phyloP scores from a whole-genome alignment of 495 filamentous ascomycete genomes.

The Penicillium canescens region DNA sequence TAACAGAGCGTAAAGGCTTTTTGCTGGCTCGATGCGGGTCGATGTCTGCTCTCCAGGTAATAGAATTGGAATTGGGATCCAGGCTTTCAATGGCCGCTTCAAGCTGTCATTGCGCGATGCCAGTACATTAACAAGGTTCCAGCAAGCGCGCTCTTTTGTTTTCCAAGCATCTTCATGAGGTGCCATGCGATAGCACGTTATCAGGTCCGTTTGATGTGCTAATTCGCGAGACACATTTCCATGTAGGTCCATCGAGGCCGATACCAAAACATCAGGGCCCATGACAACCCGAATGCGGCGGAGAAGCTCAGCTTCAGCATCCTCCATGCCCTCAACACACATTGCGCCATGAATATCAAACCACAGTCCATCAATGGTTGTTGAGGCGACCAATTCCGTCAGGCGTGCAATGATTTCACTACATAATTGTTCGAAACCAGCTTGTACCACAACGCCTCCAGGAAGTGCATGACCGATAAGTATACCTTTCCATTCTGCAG shows the following conservation, averaged over 20 bases:
- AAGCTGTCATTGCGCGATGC: neutral
- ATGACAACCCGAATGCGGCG: slow-evolving; percentile 47
- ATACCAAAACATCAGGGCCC: slow-evolving; percentile 51
- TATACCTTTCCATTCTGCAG: slow-evolving; percentile 50
- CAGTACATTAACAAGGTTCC: slow-evolving; percentile 48
- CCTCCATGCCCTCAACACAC: slow-evolving; percentile 54
- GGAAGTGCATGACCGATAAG: slow-evolving; percentile 57
- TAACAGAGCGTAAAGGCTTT: slow-evolving; percentile 52
- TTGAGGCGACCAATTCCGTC: slow-evolving; percentile 27
- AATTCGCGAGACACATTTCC: slow-evolving; percentile 56
- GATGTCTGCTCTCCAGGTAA: slow-evolving; percentile 60
- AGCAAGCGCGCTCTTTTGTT: slow-evolving; percentile 56
- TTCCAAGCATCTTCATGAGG: slow-evolving; percentile 53
- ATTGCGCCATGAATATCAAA: slow-evolving; percentile 62
- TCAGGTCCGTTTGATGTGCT: slow-evolving; percentile 51
- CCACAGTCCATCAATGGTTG: slow-evolving; percentile 51
- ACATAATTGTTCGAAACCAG: slow-evolving; percentile 48
- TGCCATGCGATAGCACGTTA: slow-evolving; percentile 59
- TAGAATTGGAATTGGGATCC: slow-evolving; percentile 55
- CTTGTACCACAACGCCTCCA: slow-evolving; percentile 49
- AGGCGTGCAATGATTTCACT: slow-evolving; percentile 50
- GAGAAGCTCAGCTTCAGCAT: slow-evolving; percentile 53
- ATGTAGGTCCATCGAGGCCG: slow-evolving; percentile 58
- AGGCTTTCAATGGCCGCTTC: slow-evolving; percentile 52
- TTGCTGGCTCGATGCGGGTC: slow-evolving; percentile 55